These are phyloP conservation scores for Cladorrhinum samala DNA, from an alignment of 495 filamentous ascomycete species.

Conservation along the genomic window DNA sequence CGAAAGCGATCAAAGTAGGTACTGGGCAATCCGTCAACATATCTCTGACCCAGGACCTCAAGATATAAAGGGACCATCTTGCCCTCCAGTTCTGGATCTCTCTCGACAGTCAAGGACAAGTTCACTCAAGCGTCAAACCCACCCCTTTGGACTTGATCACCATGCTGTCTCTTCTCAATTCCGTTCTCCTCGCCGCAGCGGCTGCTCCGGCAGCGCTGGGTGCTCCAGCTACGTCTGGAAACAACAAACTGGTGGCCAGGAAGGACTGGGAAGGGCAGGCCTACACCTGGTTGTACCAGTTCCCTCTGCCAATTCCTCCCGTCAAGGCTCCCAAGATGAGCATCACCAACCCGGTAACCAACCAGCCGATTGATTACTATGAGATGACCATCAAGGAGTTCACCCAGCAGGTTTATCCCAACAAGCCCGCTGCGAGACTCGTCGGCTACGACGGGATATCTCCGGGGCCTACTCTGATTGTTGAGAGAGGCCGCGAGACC, in stretches of 20 bases:
- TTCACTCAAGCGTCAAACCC: too few relatives aligned
- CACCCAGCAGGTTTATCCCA: slow-evolving; percentile 40
- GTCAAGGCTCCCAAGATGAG: slow-evolving; percentile 26
- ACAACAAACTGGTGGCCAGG: slow-evolving; percentile 3
- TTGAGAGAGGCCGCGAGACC: slow-evolving; percentile 40
- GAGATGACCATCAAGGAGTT: slow-evolving; percentile 44
- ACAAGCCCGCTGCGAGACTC: slow-evolving; percentile 38
- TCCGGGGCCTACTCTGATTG: slow-evolving; percentile 46
- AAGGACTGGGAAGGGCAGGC: slow-evolving; percentile 20
- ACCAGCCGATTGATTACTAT: slow-evolving; percentile 33
- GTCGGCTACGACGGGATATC: slow-evolving; percentile 49
- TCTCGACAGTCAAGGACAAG: too few relatives aligned
- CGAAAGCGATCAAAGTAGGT: too few relatives aligned
- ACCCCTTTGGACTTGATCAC: too few relatives aligned
- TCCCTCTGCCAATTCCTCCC: slow-evolving; percentile 43
- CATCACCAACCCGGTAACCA: slow-evolving; percentile 27
- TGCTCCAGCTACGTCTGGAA: background rate
- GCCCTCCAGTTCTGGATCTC: too few relatives aligned
- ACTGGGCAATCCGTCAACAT: too few relatives aligned
- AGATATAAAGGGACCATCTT: too few relatives aligned
- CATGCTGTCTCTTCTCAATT: background rate
- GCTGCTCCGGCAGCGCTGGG: background rate
- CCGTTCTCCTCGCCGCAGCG: background rate
- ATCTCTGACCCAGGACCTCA: too few relatives aligned
- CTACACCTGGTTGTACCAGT: slow-evolving; percentile 43